These are phyloP conservation scores for Amauroascus verrucosus DNA, from an alignment of 2,329 filamentous ascomycete genomes.

Conservation along the genomic window DNA sequence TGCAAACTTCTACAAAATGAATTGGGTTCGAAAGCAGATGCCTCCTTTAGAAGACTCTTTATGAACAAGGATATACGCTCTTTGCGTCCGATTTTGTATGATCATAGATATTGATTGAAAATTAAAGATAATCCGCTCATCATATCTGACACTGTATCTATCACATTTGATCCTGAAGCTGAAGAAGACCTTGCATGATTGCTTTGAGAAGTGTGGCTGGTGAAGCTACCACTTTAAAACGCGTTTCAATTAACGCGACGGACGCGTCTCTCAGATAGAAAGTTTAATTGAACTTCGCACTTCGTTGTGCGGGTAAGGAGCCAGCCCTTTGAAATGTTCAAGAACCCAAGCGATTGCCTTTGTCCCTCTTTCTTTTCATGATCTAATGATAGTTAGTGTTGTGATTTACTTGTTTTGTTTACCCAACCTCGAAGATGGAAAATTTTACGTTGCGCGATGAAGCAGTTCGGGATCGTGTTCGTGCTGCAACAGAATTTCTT, in stretches of 20 bases:
- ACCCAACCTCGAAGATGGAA: slow-evolving; percentile 4
- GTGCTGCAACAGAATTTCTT: slow-evolving; percentile 81
- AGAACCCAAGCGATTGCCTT: background rate
- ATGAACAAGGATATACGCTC: no score
- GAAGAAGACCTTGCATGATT: no score
- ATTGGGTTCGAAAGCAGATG: background rate
- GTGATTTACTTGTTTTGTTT: background rate
- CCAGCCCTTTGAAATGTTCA: background rate
- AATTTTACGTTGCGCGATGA: slow-evolving; percentile 12
- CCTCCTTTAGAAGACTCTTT: background rate
- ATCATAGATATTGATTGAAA: no score
- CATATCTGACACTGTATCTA: no score
- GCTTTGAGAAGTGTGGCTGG: background rate
- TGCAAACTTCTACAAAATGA: background rate
- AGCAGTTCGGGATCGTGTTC: slow-evolving; percentile 63
- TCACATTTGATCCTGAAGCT: no score
- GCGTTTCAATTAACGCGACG: background rate
- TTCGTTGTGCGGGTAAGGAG: background rate
- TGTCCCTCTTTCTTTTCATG: background rate
- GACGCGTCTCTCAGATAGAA: slow-evolving; percentile 3
- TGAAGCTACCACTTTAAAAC: background rate
- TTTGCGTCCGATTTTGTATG: no score
- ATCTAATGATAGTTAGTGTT: background rate
- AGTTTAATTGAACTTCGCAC: background rate
- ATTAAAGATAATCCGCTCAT: no score